Evolutionary conservation across 345 rosid species (phyloP), one percentile per base, ranked within the genome.

Genomic region (Gossypium ekmanianum): DNA sequence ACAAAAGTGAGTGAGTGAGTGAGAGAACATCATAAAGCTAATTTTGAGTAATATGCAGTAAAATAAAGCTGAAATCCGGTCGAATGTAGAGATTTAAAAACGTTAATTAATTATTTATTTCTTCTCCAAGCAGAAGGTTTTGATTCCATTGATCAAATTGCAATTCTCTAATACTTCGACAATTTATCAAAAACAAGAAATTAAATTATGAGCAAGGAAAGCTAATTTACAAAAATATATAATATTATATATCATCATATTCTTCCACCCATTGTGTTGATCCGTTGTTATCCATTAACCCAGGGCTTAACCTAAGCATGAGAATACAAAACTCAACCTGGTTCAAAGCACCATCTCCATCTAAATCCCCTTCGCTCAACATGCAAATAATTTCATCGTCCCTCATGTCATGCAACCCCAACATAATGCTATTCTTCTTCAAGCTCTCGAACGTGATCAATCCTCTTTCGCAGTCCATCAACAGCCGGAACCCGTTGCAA

Each of bases 271-370:
- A 76, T 65, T 77, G 80, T 18, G 75, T 78, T 24, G 87, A 75
- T 48, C 83, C 39, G 8, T 52, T 82, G 2, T 29, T 82, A 61
- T 84, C 83, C 87, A 84, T 68, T 39, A 87, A 56, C 11, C 84
- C 84, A 9, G 93, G 91, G 66, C 91, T 89, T 79, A 89, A 69
- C 79, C 88, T 86, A 45, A 87, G 78, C 93, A 89, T 89, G 48
- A 89, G 88, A 71, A 89, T 78, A 27, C 93, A 89, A 62, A 89
- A 89, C 75, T 89, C 93, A 86, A 87, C 75, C 80, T 84, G 93
- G 74, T 81, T 86, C 17, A 89, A 81, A 22, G 87, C 90, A 0
- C 93, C 93, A 73, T 89, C 93, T 7, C 93, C 91, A 50, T 89
- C 93, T 75, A 86, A 67, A 74, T 89, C 93, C 12, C 89, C 93